Conservation (phyloP, 495 filamentous ascomycete genomes). For the Podospora conica region DNA sequence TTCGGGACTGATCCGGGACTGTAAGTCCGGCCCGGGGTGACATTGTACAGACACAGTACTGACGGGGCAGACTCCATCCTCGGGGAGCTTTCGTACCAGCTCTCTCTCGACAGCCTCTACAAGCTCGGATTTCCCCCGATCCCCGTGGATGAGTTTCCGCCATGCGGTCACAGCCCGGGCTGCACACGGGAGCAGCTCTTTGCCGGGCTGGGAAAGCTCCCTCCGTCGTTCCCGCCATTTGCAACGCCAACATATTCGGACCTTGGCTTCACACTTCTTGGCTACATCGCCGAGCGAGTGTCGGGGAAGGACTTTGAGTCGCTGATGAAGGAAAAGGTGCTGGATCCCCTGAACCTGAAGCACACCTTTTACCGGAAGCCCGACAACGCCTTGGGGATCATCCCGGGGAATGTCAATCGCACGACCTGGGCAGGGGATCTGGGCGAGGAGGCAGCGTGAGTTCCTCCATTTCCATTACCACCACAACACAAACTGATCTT, state of each 20-base stretch:
- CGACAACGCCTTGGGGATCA: conserved; percentile 28
- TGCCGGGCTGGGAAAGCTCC: conserved; percentile 25
- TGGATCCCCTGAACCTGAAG: conserved; percentile 42
- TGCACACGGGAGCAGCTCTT: conserved; percentile 38
- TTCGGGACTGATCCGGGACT: conserved; percentile 44
- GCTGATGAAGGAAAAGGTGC: conserved; percentile 39
- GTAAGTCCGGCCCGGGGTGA: conserved; percentile 15
- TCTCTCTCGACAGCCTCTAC: conserved; percentile 17
- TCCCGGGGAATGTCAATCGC: conserved; percentile 26
- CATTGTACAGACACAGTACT: conserved; percentile 15
- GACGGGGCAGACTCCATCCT: conserved; percentile 31
- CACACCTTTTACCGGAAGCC: conserved; percentile 33
- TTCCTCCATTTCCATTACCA: not conserved
- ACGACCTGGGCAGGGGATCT: conserved; percentile 31
- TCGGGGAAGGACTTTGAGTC: conserved; percentile 36
- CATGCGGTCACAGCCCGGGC: conserved; percentile 36
- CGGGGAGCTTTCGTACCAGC: conserved; percentile 37
- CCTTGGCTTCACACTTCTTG: conserved; percentile 34
- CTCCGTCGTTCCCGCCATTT: conserved; percentile 32
- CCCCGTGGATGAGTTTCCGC: conserved; percentile 38
- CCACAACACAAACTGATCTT: not conserved
- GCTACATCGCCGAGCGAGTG: conserved; percentile 34
- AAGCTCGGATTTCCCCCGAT: conserved; percentile 31
- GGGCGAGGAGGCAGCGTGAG: conserved; percentile 33
- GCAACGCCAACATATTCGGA: conserved; percentile 37